Evolutionary conservation across 1,284 basidiomycete species (phyloP), one percentile per base, ranked within the genome.

Genomic region (Cutaneotrichosporon arboriforme): DNA sequence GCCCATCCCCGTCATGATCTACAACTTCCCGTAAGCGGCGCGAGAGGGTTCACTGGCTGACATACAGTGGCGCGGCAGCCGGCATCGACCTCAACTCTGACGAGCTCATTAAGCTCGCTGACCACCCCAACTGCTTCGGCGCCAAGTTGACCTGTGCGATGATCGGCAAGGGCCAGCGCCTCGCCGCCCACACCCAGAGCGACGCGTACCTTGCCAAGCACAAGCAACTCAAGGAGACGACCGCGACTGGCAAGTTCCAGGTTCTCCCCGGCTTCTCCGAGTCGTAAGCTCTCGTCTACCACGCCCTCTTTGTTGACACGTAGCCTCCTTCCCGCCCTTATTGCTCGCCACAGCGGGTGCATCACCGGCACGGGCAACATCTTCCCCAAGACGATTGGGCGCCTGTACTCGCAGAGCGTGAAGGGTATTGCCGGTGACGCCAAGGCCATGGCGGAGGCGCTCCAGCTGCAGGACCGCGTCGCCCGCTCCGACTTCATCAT

Each of bases 1-100:
- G 1, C 87, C 88, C 0, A 80, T 94, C 44, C 90, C 90, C 0
- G 83, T 86, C 40, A 85, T 94, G 84, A 80, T 93, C 47, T 94
- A 94, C 80, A 93, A 93, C 76, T 93, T 90, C 77, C 88, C 91
- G 42, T 77, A 64, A 64, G 75, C 40, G 7, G 20, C 15, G 14
- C 15, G 36, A 15, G n/a, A 38, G 36, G 14, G 5, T 38, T n/a
- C n/a, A 22, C 35, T 47, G 15, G 36, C 35, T 47, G 15, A 14
- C 8, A 12, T 13, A 31, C 45, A 73, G 69, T 33, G 76, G 76
- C 12, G 77, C 77, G 12, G 87, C 88, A 0, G 84, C 88, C 0
- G 90, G 90, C 10, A 82, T 90, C 61, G 88, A 96, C 70, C 82
- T 94, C 51, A 85, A 88, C 70, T 89, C 87, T 0, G 90, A 93